Percentiles rank a stretch among this genome's conserved stretches.
Evolutionary conservation across 176 grass and related monocot genomes (phyloP).

Genomic region (Carex littledalei): DNA sequence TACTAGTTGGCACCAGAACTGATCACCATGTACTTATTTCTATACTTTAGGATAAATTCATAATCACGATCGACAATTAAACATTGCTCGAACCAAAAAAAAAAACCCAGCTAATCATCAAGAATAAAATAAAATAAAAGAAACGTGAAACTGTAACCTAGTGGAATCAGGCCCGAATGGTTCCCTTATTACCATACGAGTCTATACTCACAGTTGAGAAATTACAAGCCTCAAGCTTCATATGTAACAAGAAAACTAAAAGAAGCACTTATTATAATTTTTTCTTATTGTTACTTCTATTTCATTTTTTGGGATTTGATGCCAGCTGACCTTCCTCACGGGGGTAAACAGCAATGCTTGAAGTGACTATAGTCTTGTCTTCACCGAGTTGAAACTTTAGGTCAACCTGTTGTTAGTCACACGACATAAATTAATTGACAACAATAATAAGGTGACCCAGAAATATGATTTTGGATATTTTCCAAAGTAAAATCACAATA

Average conservation of each 20-base stretch:
- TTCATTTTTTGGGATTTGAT: not conserved
- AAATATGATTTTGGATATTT: conserved; percentile 4
- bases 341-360: conserved; percentile 79
- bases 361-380: conserved; percentile 85
- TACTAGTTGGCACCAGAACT: not conserved
- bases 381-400: conserved; percentile 86
- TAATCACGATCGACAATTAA: not conserved
- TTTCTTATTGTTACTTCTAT: not conserved
- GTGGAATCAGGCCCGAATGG: not conserved
- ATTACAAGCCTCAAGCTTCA: not conserved
- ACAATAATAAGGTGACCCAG: conserved; percentile 4
- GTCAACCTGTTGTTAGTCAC: conserved; percentile 54
- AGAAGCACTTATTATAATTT: too few species aligned
- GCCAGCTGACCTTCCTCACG: conserved; percentile 52
- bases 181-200: too few species aligned
- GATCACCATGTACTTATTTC: not conserved
- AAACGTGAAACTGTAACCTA: not conserved
- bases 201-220: not conserved
- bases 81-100: not conserved
- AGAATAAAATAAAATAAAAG: not conserved
- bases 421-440: not conserved
- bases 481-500: not conserved
- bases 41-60: not conserved
- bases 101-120: not conserved
- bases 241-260: not conserved